Evolutionary conservation across 2,329 filamentous ascomycete genomes (phyloP).

Genomic region (Dactylellina drechsleri): DNA sequence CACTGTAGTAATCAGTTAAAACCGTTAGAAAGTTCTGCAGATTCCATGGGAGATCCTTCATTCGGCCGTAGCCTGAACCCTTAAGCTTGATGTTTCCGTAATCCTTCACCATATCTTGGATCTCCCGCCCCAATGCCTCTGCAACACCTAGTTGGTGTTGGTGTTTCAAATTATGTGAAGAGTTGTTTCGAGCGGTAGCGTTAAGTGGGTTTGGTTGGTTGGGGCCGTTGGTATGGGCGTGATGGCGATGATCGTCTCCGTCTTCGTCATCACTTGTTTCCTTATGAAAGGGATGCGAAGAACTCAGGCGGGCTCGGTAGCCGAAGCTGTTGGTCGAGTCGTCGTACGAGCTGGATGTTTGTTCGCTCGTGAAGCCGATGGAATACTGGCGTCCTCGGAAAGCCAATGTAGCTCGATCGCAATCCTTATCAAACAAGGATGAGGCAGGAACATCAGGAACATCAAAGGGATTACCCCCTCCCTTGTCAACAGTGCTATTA

Average conservation of each 20-base stretch:
- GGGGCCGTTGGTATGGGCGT: constrained; percentile 15
- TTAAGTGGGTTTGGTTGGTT: constrained; percentile 34
- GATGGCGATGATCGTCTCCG: constrained; percentile 25
- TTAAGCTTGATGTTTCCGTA: constrained; percentile 41
- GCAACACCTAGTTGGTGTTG: constrained; percentile 40
- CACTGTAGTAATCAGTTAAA: constrained; percentile 54
- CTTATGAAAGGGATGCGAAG: constrained; percentile 44
- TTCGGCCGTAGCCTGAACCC: constrained; percentile 45
- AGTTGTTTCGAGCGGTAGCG: constrained; percentile 27
- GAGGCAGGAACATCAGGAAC: constrained; percentile 38
- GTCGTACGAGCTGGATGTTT: constrained; percentile 56
- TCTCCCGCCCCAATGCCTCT: constrained; percentile 37
- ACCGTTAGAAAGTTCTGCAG: constrained; percentile 55
- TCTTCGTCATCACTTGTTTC: constrained; percentile 48
- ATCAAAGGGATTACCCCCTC: constrained; percentile 29
- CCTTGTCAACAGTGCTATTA: constrained; percentile 31
- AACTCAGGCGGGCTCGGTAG: constrained; percentile 31
- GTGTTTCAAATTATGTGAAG: constrained; percentile 51
- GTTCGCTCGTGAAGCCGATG: constrained; percentile 54
- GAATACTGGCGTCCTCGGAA: constrained; percentile 56
- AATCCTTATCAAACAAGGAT: constrained; percentile 40
- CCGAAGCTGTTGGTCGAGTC: constrained; percentile 48
- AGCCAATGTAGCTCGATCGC: constrained; percentile 26
- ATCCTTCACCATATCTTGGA: constrained; percentile 44
- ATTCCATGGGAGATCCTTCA: constrained; percentile 55